Conservation (phyloP, 2,329 filamentous ascomycete genomes). For the Sporothrix inflata region DNA sequence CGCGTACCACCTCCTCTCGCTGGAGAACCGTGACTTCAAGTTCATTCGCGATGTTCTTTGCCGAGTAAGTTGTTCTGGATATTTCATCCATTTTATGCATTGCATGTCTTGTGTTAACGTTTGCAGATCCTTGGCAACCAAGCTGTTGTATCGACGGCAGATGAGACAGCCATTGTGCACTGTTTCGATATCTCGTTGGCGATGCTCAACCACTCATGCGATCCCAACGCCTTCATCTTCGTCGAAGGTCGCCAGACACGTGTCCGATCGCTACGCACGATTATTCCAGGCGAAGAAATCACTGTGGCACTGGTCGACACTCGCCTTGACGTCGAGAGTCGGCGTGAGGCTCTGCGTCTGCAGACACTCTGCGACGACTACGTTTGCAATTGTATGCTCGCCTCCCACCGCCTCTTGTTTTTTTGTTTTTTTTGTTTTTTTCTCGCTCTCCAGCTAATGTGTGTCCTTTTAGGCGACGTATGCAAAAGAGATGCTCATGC, state of each 20-base stretch:
- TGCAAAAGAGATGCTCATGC: neutral
- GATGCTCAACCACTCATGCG: slow-evolving; percentile 45
- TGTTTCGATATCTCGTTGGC: slow-evolving; percentile 40
- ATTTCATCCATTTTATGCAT: accelerated
- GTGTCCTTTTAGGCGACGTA: neutral
- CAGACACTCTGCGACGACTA: slow-evolving; percentile 2
- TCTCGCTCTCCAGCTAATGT: neutral
- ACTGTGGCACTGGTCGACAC: slow-evolving; percentile 41
- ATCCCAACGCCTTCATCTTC: slow-evolving; percentile 42
- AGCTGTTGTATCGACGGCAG: slow-evolving; percentile 3
- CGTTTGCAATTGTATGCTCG: slow-evolving; percentile 12
- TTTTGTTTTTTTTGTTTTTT: neutral
- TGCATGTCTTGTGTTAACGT: neutral
- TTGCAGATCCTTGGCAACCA: slow-evolving; percentile 30
- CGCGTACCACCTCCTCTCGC: neutral
- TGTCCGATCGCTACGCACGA: slow-evolving; percentile 40
- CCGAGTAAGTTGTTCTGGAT: neutral
- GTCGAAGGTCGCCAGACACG: slow-evolving; percentile 41
- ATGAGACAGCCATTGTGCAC: slow-evolving; percentile 13
- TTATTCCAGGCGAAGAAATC: slow-evolving; percentile 43
- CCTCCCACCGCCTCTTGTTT: neutral
- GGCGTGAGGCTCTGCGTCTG: slow-evolving; percentile 34
- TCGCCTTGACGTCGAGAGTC: slow-evolving; percentile 35
- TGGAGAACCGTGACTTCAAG: slow-evolving; percentile 8
- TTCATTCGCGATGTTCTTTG: slow-evolving; percentile 26